A percentile compares a stretch with the other conserved stretches of the same genome.
Conservation (phyloP, 352 stramenopile species). For the Ophiocytium majus region DNA sequence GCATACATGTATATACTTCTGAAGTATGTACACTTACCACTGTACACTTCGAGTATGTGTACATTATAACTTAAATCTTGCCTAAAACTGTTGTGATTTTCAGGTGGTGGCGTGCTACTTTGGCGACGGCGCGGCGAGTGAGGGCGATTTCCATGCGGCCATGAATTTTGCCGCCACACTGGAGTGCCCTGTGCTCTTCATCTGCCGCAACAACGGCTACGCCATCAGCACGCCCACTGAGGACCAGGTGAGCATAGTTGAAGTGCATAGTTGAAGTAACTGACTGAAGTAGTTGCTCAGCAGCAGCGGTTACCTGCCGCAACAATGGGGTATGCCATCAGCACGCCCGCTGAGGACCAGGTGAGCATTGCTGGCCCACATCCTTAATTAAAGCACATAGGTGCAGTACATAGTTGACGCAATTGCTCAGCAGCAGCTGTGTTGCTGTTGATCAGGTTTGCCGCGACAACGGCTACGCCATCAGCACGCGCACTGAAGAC, state of each 20-base stretch:
- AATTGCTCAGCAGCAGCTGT: too few species aligned
- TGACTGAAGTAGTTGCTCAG: too few species aligned
- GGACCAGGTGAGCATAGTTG: slow-evolving; percentile 8
- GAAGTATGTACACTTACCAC: too few species aligned
- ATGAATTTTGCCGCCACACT: slow-evolving; percentile 95
- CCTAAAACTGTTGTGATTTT: too few species aligned
- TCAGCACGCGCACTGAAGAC: slow-evolving; percentile 59
- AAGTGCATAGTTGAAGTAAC: too few species aligned
- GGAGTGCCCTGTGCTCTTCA: slow-evolving; percentile 91
- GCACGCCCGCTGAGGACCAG: slow-evolving; percentile 8
- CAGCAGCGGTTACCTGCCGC: slow-evolving; percentile 92
- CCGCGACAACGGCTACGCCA: slow-evolving; percentile 98
- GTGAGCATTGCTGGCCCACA: too few species aligned
- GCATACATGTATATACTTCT: too few species aligned
- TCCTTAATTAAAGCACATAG: too few species aligned
- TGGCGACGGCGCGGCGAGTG: slow-evolving; percentile 91
- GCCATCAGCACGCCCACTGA: slow-evolving; percentile 71
- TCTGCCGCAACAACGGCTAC: slow-evolving; percentile 98
- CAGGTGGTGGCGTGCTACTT: slow-evolving; percentile 88
- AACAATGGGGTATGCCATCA: slow-evolving; percentile 99
- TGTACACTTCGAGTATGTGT: too few species aligned
- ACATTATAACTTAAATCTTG: too few species aligned
- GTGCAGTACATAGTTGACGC: too few species aligned
- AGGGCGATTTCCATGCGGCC: slow-evolving; percentile 93
- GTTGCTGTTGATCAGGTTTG: too few species aligned